These are phyloP conservation scores for Alternaria gaisen DNA, from an alignment of 2,329 filamentous ascomycete species.

Conservation along the genomic window DNA sequence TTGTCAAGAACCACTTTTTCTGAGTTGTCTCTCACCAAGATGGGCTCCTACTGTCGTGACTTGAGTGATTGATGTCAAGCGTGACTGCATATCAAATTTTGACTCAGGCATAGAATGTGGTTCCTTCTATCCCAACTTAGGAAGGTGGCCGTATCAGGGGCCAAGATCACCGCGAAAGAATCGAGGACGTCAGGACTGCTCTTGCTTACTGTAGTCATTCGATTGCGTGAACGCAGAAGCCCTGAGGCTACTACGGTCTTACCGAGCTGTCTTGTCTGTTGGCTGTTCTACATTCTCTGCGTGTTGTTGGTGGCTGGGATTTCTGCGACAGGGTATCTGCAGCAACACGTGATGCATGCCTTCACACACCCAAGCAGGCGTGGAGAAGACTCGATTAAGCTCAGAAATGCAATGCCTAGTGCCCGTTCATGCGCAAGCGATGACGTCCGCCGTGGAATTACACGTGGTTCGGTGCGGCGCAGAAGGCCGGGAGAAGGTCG, in stretches of 20 bases:
- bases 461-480: constrained; percentile 11
- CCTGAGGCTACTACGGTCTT: too few species aligned
- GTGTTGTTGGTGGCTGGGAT: not conserved
- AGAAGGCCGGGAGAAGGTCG: constrained; percentile 11
- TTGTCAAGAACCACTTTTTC: not conserved
- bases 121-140: not conserved
- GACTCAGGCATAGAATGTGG: not conserved
- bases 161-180: not conserved
- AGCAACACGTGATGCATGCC: constrained; percentile 13
- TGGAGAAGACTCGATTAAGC: not conserved
- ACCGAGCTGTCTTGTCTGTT: not conserved
- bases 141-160: not conserved
- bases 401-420: constrained; percentile 2
- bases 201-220: not conserved
- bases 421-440: constrained; percentile 12
- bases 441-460: constrained; percentile 10
- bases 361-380: constrained; percentile 4
- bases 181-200: not conserved
- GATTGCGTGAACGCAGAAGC: not conserved
- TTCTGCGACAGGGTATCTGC: not conserved
- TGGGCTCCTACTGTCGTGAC: not conserved
- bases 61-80: not conserved
- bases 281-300: not conserved
- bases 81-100: not conserved
- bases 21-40: not conserved